phyloP scores from a whole-genome alignment of 2,329 filamentous ascomycete genomes.

The Lecanosticta acicola region DNA sequence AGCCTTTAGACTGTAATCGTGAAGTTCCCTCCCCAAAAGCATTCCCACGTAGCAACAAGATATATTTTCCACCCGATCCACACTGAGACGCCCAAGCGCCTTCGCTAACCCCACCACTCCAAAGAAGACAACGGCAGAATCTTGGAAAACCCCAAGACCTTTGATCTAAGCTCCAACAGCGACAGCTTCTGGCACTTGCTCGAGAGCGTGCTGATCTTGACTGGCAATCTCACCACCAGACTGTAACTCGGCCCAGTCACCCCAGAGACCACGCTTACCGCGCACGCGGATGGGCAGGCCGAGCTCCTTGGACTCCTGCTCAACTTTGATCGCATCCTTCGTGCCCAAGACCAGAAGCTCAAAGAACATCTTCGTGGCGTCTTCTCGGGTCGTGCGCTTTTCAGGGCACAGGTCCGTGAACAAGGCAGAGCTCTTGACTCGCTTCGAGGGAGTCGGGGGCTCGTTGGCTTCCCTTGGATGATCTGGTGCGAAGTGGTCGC shows the following conservation, averaged over 20 bases:
- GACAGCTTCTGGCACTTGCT: not conserved
- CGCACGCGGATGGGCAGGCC: slow-evolving; percentile 77
- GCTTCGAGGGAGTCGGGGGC: slow-evolving; percentile 60
- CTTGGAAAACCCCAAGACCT: too few species aligned
- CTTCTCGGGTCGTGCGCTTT: slow-evolving; percentile 69
- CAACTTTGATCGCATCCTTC: slow-evolving; percentile 96
- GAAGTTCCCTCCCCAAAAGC: too few species aligned
- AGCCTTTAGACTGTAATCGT: too few species aligned
- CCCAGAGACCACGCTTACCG: slow-evolving; percentile 94
- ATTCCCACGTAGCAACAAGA: too few species aligned
- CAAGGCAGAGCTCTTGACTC: slow-evolving; percentile 69
- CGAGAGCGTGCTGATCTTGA: slow-evolving; percentile 3
- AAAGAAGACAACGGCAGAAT: not conserved
- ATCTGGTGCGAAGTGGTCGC: slow-evolving; percentile 63
- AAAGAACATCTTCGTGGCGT: slow-evolving; percentile 99
- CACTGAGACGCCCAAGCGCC: slow-evolving; percentile 1
- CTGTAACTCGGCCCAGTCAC: slow-evolving; percentile 78
- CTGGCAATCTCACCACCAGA: slow-evolving; percentile 20
- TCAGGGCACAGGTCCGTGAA: slow-evolving; percentile 92
- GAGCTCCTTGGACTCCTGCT: slow-evolving; percentile 66
- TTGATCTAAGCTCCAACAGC: too few species aligned
- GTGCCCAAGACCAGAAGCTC: slow-evolving; percentile 92
- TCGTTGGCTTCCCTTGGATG: slow-evolving; percentile 59
- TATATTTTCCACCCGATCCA: not conserved
- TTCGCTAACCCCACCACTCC: slow-evolving; percentile 1